phyloP scores from a whole-genome alignment of 306 rosid genomes.

The Inga oerstediana region DNA sequence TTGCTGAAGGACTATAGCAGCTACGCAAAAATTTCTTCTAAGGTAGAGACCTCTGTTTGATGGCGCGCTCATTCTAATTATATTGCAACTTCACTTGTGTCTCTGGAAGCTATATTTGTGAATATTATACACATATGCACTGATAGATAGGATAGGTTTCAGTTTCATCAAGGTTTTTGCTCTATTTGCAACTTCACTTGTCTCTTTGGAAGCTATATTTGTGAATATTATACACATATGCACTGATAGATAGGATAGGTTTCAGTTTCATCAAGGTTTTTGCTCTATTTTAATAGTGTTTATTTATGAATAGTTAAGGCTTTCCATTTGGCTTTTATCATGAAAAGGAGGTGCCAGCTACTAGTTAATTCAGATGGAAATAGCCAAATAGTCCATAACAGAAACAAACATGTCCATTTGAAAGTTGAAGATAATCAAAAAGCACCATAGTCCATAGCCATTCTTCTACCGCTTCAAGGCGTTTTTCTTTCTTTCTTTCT shows the following conservation, averaged over 20 bases:
- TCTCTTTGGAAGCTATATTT: too few species aligned
- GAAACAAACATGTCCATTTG: not conserved
- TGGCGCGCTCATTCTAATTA: not conserved
- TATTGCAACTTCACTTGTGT: not conserved
- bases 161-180: not conserved
- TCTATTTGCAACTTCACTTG: not conserved
- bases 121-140: not conserved
- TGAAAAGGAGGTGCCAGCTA: not conserved
- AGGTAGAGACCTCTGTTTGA: not conserved
- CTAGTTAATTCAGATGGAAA: not conserved
- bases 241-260: too few species aligned
- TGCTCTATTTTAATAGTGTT: not conserved
- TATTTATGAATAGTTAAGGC: not conserved
- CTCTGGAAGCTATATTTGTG: not conserved
- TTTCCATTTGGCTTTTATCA: not conserved
- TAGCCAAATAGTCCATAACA: not conserved
- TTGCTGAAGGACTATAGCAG: constrained; percentile 21
- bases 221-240: too few species aligned
- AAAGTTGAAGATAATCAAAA: not conserved
- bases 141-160: not conserved
- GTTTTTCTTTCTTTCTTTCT: not conserved
- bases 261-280: not conserved
- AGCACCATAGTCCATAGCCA: not conserved
- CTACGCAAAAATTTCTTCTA: constrained; percentile 17
- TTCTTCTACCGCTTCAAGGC: not conserved